phyloP scores from a whole-genome alignment of 1,139 yeast species.

The Suhomyces terraborum region DNA sequence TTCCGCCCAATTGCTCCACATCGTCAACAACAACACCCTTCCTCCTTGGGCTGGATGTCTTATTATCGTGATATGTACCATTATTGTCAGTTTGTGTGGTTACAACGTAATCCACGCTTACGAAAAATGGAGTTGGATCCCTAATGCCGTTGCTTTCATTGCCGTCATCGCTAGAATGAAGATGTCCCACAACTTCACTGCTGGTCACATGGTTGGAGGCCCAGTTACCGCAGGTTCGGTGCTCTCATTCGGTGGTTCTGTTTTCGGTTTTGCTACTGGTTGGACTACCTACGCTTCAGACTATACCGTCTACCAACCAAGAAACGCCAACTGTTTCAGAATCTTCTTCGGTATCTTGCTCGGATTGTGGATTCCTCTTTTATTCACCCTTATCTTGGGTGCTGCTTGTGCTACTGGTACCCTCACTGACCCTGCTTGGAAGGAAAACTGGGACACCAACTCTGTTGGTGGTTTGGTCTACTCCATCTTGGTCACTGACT shows the following conservation, averaged over 20 bases:
- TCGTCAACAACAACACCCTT: conserved; percentile 66
- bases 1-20: conserved; percentile 80
- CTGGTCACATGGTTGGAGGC: conserved; percentile 52
- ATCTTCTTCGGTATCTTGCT: conserved; percentile 63
- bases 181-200: conserved; percentile 60
- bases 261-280: conserved; percentile 91
- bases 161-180: conserved; percentile 78
- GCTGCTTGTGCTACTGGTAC: conserved; percentile 83
- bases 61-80: conserved; percentile 67
- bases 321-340: conserved; percentile 56
- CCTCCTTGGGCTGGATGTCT: conserved; percentile 94
- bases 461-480: conserved; percentile 83
- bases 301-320: conserved; percentile 82
- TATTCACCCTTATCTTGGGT: conserved; percentile 78
- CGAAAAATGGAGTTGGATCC: conserved; percentile 90
- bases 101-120: conserved; percentile 78
- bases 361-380: conserved; percentile 69
- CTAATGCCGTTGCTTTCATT: conserved; percentile 70
- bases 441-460: conserved; percentile 51
- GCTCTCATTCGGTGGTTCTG: conserved; percentile 80
- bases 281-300: conserved; percentile 95
- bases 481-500: conserved; percentile 72
- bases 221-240: conserved; percentile 70
- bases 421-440: conserved; percentile 48
- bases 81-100: conserved; percentile 81